A percentile compares a stretch with the other conserved stretches of the same genome.
Evolutionary conservation across 2,329 filamentous ascomycete species (phyloP).

Genomic region (Fusarium nurragi): DNA sequence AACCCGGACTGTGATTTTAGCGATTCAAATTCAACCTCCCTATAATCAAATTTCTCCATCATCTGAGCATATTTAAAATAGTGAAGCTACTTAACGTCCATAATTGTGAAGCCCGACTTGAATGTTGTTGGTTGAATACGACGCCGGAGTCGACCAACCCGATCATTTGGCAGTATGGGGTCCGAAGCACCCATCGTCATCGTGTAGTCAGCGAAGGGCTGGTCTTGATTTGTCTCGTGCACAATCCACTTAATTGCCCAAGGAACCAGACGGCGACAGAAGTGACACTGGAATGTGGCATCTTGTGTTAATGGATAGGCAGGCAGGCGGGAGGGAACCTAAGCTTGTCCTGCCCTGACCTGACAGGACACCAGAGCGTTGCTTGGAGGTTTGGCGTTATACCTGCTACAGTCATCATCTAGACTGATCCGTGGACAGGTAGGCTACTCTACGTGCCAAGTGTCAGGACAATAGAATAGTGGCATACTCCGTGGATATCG

Average conservation of each 20-base stretch:
- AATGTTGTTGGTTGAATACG: too few species aligned
- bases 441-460: background rate
- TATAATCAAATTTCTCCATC: background rate
- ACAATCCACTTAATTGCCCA: background rate
- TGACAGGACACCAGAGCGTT: background rate
- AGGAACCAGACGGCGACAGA: background rate
- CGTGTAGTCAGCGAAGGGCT: background rate
- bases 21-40: background rate
- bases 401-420: background rate
- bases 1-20: too few species aligned
- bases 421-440: background rate
- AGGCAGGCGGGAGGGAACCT: background rate
- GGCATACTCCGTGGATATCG: too few species aligned
- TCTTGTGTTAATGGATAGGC: background rate
- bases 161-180: too few species aligned
- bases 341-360: background rate
- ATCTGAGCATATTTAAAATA: background rate
- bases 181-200: background rate
- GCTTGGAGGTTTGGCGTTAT: background rate
- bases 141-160: too few species aligned
- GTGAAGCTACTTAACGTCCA: background rate
- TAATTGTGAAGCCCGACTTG: too few species aligned
- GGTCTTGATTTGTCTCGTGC: too few species aligned
- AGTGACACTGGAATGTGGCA: slow-evolving; percentile 19
- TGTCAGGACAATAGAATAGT: background rate